phyloP scores from a whole-genome alignment of 2,329 filamentous ascomycete genomes.

The Pseudocercospora crystallina region DNA sequence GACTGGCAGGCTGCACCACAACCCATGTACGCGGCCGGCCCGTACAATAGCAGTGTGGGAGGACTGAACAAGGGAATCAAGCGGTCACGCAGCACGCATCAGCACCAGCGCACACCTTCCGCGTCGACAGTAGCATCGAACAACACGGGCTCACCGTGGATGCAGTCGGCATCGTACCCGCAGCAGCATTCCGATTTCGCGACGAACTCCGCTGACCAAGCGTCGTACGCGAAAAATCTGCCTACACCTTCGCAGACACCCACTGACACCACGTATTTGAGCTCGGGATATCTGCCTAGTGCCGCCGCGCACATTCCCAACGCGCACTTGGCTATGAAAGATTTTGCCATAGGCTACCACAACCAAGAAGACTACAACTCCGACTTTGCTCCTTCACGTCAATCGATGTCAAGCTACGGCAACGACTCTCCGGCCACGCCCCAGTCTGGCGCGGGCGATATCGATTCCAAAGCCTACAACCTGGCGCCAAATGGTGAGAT shows the following conservation, averaged over 20 bases:
- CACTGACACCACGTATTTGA: conserved; percentile 50
- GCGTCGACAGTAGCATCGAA: conserved; percentile 44
- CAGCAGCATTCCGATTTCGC: conserved; percentile 46
- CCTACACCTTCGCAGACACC: conserved; percentile 58
- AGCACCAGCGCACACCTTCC: conserved; percentile 36
- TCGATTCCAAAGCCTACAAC: conserved; percentile 55
- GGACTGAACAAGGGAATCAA: conserved; percentile 21
- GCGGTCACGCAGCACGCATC: conserved; percentile 19
- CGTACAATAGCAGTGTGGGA: conserved; percentile 29
- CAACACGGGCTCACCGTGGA: conserved; percentile 46
- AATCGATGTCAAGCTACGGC: conserved; percentile 61
- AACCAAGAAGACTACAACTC: conserved; percentile 51
- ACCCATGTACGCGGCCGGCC: conserved; percentile 22
- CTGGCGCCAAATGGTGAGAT: conserved; percentile 56
- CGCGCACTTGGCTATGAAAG: conserved; percentile 61
- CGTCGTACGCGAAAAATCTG: conserved; percentile 52
- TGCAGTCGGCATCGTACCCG: conserved; percentile 34
- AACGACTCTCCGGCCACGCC: conserved; percentile 63
- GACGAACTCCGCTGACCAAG: conserved; percentile 42
- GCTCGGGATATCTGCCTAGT: conserved; percentile 32
- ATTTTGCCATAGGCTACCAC: conserved; percentile 56
- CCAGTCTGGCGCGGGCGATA: conserved; percentile 51
- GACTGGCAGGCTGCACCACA: conserved; percentile 18
- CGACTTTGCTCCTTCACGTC: conserved; percentile 54
- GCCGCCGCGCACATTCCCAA: conserved; percentile 39